Evolutionary conservation across 208 protist genomes (phyloP), one percentile per base, ranked within the genome.

Genomic region (Vickermania spadyakhi): DNA sequence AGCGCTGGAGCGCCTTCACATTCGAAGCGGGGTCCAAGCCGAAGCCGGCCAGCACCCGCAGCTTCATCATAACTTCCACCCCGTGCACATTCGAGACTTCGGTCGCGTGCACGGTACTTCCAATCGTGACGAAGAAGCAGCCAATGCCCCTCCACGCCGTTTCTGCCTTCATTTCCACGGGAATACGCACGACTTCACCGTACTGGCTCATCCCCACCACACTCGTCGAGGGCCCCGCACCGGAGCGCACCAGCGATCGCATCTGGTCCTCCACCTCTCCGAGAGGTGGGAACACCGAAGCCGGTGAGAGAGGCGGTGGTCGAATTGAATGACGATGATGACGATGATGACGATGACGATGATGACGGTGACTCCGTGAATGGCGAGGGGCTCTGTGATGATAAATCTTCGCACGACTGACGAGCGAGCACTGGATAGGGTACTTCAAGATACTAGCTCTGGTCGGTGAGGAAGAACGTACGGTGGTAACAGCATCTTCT

Each of bases 31-130:
- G 72, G n/a, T 69, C 66, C 30, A 89, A 41, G 23, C 83, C 79
- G 61, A 94, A 94, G 30, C 86, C 86, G 1, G 64, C 69, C 4
- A 63, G 67, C 52, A 88, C 51, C 26, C 86, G 86, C 4, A 57
- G 63, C 26, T 77, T 79, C 83, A 94, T 94, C 30, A 71, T 64
- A 28, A 71, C 61, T 60, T 81, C 86, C 21, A 85, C 73, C 49
- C 70, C 79, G n/a, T 77, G 68, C 27, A 81, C 73, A 3, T 72
- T 72, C 28, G 80, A 62, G 14, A 79, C 68, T 42, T 76, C 70
- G 0, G 73, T 72, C 50, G 79, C 62, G 57, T 72, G 89, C 3
- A 86, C 56, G 0, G 86, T 81, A 2, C 70, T 42, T 29, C 81
- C 73, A 14, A 89, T 50, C n/a, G 80, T 68, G 42, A 83, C 72